Evolutionary conservation across 345 rosid species (phyloP), one percentile per base, ranked within the genome.

Genomic region (Abelmoschus esculentus): DNA sequence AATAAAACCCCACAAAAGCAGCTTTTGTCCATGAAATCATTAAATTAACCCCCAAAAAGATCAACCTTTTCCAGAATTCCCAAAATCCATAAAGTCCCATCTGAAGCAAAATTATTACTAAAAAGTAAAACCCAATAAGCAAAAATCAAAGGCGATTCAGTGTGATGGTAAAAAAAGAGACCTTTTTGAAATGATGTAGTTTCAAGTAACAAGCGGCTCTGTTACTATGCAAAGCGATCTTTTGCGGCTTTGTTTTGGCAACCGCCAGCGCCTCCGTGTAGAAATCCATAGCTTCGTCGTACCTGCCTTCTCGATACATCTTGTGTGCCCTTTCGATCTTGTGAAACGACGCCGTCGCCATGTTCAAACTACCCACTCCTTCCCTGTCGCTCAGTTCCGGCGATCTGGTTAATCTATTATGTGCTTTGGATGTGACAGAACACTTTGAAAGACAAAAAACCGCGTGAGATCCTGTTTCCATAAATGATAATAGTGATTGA

Each of bases 151-250:
- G 32, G 17, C 14, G 12, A 53, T 3, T 5, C 17, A 55, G 19
- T 29, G 12, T 17, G 49, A 44, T 4, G 36, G 47, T 46, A 29
- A 26, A 58, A 12, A n/a, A 8, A 13, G 1, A 40, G 50, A 93
- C 97, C 92, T 84, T 81, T 46, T 82, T 78, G 95, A 93, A 93
- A 75, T 81, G 79, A 78, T 86, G 97, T 47, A 93, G 64, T 61
- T 91, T 93, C 78, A 93, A 74, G 69, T 71, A 93, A 75, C 98
- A 93, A 78, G 97, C 97, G 63, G 98, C 98, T 53, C 97, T 80
- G 72, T 93, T 93, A 75, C 98, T 93, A 73, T 93, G 96, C 70
- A 93, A 75, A 67, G 96, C 87, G 83, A 93, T 93, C 89, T 80
- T 89, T 77, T 89, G 97, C 10, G 86, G 83, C 29, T 81, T 89